phyloP scores from a whole-genome alignment of 352 stramenopile genomes.

The Globisporangium canariense region DNA sequence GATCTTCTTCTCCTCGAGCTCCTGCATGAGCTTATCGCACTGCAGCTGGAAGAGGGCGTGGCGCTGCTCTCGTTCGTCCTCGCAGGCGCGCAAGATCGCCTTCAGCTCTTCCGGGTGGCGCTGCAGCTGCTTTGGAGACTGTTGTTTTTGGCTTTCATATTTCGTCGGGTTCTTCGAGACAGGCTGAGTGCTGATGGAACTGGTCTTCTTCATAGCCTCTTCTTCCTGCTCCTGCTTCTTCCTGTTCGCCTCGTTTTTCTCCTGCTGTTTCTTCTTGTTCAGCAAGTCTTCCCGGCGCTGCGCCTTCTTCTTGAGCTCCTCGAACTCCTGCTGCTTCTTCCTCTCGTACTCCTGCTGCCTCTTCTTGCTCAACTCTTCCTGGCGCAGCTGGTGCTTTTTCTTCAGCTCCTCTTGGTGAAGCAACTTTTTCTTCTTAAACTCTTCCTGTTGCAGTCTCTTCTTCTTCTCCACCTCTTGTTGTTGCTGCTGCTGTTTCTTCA shows the following conservation, averaged over 20 bases:
- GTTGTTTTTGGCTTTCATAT: background rate
- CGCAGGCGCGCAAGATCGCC: constrained; percentile 12
- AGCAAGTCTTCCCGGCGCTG: background rate
- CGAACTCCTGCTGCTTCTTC: background rate
- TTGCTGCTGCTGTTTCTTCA: background rate
- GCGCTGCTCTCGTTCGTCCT: constrained; percentile 21
- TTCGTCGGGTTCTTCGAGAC: background rate
- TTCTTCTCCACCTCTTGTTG: background rate
- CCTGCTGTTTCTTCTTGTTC: background rate
- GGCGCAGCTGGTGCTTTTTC: background rate
- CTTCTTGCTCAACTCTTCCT: background rate
- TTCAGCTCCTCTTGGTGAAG: constrained; percentile 1
- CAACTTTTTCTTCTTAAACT: background rate
- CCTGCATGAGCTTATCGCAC: constrained; percentile 21
- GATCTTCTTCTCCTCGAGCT: constrained; percentile 23
- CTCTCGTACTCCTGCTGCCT: background rate
- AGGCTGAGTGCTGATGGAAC: background rate
- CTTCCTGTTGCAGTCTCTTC: background rate
- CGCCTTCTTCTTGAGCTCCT: background rate
- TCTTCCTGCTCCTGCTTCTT: background rate
- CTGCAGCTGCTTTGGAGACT: background rate
- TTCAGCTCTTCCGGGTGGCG: constrained; percentile 11
- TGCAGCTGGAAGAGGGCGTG: constrained; percentile 18
- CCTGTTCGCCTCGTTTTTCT: background rate
- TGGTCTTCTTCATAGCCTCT: background rate